Base-by-base conservation (phyloP, 106 monocot genomes). In the Gastrodia elata region DNA sequence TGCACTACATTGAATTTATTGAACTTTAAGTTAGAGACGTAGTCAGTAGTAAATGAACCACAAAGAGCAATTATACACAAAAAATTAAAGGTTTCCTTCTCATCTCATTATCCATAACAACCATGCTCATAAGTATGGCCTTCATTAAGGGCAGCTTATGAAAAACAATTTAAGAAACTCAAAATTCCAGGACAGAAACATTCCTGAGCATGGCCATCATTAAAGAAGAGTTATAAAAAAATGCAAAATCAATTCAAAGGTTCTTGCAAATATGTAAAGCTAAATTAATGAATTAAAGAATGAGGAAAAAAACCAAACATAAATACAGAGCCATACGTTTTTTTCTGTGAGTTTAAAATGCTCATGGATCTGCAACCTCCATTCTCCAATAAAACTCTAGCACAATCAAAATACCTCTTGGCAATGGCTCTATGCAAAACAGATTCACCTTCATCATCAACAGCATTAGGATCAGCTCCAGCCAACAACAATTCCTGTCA, bases 391-490 rank as follows among this genome's bases (percentile, higher is more conserved):
- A 98, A 83, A 58, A 87, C 73, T 83, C 87, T 83, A 77, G 98
- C 93, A 84, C 98, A 98, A 64, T 98, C 98, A 40, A 82, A 88
- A 58, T 80, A 85, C 52, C 77, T 84, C 76, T 81, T 98, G 68
- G 87, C 71, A 73, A 98, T 76, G 18, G 93, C 91, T 80, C 80
- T 91, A 80, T 98, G 98, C 74, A 98, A 64, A 34, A 98, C 79
- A 80, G 98, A 86, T 80, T 98, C 98, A 78, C 93, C 91, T 85
- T 93, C 93, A 78, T 91, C 88, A 80, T 98, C 98, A 16, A 98
- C 69, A 74, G 82, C 86, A 98, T 89, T 98, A 37, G 98, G 87
- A 82, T 93, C 98, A 68, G 98, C 93, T 16, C 98, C 93, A 68
- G 93, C 98, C 85, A 83, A 68, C 22, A 98, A 73, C 64, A 98